Evolutionary conservation across 2,329 filamentous ascomycete species (phyloP).

Genomic region (Aspergillus uvarum): DNA sequence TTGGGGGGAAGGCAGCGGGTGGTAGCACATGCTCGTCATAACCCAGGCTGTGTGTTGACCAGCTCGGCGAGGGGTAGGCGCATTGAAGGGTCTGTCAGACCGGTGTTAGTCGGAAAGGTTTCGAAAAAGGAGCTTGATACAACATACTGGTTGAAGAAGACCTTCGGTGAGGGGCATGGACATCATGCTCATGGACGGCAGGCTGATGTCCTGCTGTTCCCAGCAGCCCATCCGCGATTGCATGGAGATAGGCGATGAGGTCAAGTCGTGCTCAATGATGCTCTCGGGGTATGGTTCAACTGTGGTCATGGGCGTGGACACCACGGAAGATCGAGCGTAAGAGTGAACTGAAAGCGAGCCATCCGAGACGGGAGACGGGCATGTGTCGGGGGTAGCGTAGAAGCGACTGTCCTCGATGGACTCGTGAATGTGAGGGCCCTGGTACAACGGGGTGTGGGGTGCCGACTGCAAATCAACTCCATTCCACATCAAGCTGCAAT

Average conservation of each 20-base stretch:
- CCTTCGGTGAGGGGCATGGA: conserved; percentile 36
- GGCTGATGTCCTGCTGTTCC: conserved; percentile 30
- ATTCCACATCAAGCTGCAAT: conserved; percentile 37
- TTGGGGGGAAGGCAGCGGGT: conserved; percentile 32
- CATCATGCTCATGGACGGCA: conserved; percentile 35
- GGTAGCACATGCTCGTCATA: conserved; percentile 41
- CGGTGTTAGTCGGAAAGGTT: conserved; percentile 14
- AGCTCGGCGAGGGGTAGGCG: conserved; percentile 41
- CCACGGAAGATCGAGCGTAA: conserved; percentile 32
- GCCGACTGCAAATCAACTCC: conserved; percentile 37
- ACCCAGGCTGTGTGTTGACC: conserved; percentile 39
- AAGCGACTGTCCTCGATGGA: conserved; percentile 42
- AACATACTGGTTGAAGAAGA: conserved; percentile 40
- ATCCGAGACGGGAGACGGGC: conserved; percentile 45
- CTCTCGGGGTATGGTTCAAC: conserved; percentile 38
- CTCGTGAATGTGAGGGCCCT: conserved; percentile 36
- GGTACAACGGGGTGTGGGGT: conserved; percentile 29
- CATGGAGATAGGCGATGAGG: conserved; percentile 36
- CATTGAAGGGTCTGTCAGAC: conserved; percentile 34
- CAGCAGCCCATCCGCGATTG: conserved; percentile 33
- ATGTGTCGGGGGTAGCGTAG: conserved; percentile 46
- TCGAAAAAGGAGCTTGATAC: not conserved
- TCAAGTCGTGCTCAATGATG: conserved; percentile 33
- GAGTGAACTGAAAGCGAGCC: conserved; percentile 33
- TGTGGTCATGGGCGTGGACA: conserved; percentile 34